A percentile compares a stretch with the other conserved stretches of the same genome.
These are phyloP conservation scores for Aspergillus affinis DNA, from an alignment of 495 filamentous ascomycete species.

Conservation along the genomic window DNA sequence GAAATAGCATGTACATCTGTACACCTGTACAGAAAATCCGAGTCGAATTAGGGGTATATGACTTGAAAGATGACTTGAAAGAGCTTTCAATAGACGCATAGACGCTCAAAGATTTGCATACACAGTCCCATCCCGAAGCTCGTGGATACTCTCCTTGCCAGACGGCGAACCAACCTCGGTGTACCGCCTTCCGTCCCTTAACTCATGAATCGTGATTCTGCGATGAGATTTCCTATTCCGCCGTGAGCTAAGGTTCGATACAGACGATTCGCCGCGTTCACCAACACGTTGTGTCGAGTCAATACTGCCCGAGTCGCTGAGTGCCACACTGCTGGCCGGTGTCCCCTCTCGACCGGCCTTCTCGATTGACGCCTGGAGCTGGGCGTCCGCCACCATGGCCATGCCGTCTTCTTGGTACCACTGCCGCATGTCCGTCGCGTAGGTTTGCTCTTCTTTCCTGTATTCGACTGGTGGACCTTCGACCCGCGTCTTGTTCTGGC, in stretches of 20 bases:
- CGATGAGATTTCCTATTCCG: conserved; percentile 35
- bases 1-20: no score
- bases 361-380: conserved; percentile 39
- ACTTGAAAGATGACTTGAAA: background rate
- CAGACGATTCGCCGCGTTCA: conserved; percentile 18
- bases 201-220: conserved; percentile 44
- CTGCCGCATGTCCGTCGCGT: conserved; percentile 52
- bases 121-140: conserved; percentile 46
- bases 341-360: conserved; percentile 35
- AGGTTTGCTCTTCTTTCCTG: conserved; percentile 55
- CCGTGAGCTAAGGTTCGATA: conserved; percentile 31
- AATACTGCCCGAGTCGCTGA: conserved; percentile 39
- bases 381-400: conserved; percentile 38
- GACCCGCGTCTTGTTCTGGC: conserved; percentile 45
- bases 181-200: conserved; percentile 46
- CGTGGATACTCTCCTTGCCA: conserved; percentile 42
- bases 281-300: conserved; percentile 22
- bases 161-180: conserved; percentile 40
- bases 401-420: conserved; percentile 40
- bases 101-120: conserved; percentile 39
- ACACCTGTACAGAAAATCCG: background rate
- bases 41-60: background rate
- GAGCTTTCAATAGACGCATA: background rate
- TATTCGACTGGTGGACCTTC: conserved; percentile 67
- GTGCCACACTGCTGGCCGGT: conserved; percentile 29